Conservation (phyloP, 164 flowering plant genomes). For the Dillenia suffruticosa region DNA sequence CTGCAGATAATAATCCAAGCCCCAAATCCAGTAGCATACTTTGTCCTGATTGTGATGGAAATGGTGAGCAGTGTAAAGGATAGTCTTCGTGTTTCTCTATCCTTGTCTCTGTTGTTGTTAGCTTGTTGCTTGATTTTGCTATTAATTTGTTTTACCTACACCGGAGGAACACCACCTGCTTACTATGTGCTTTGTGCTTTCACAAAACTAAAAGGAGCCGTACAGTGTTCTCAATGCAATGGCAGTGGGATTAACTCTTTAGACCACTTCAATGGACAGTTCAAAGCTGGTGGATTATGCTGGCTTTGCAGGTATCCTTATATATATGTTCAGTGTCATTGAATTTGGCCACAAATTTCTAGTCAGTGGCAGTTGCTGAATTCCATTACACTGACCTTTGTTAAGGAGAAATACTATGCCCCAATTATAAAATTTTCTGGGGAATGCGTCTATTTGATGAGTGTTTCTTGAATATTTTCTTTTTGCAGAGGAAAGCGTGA, state of each 20-base stretch:
- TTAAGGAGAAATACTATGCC: no score
- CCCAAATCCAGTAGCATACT: constrained; percentile 60
- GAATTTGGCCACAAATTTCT: no score
- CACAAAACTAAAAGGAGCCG: constrained; percentile 42
- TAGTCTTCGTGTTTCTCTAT: not conserved
- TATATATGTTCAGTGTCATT: not conserved
- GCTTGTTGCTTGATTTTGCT: not conserved
- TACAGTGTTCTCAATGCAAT: constrained; percentile 65
- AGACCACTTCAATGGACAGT: constrained; percentile 89
- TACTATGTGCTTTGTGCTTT: no score
- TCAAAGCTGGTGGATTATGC: constrained; percentile 83
- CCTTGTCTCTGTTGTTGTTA: not conserved
- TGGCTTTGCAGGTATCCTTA: constrained; percentile 89
- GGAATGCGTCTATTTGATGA: not conserved
- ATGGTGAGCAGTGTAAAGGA: constrained; percentile 43
- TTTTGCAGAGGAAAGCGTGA: constrained; percentile 78
- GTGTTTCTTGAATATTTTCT: not conserved
- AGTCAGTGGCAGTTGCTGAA: no score
- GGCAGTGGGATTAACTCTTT: constrained; percentile 75
- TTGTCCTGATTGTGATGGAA: constrained; percentile 83
- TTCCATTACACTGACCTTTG: no score
- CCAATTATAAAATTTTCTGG: not conserved
- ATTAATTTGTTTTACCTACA: not conserved
- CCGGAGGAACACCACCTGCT: no score
- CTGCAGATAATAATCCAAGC: constrained; percentile 31